Conservation (phyloP, 2,329 filamentous ascomycete species). For the Ascochyta pisi region DNA sequence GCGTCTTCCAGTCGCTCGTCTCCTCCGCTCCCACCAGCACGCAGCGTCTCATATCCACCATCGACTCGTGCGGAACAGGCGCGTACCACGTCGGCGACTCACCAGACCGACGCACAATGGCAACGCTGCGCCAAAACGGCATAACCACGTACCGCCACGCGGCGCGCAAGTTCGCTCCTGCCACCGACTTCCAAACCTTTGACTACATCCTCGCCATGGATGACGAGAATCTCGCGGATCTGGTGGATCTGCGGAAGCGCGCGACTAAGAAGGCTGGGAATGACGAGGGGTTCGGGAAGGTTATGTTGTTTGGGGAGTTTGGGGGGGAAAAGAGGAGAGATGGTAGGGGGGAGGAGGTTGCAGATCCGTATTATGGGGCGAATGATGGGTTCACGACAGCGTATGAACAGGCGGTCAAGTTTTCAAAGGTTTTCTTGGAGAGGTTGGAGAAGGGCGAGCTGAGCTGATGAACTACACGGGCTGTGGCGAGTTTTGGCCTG, state of each 20-base stretch:
- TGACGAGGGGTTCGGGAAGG: conserved; percentile 55
- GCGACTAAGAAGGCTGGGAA: conserved; percentile 54
- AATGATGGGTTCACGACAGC: conserved; percentile 80
- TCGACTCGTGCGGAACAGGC: conserved; percentile 91
- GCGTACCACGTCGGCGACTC: conserved; percentile 81
- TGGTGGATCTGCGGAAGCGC: conserved; percentile 65
- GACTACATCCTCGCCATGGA: conserved; percentile 98
- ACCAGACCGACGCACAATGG: conserved; percentile 84
- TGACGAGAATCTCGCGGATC: conserved; percentile 75
- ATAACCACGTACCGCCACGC: conserved; percentile 79
- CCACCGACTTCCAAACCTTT: conserved; percentile 80
- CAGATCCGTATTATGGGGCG: conserved; percentile 94
- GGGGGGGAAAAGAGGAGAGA: conserved; percentile 58
- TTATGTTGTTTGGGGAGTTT: conserved; percentile 87
- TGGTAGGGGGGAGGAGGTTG: conserved; percentile 70
- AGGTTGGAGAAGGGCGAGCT: conserved; percentile 57
- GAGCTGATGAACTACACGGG: conserved; percentile 18
- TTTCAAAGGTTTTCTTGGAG: conserved; percentile 77
- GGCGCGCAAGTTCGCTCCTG: conserved; percentile 72
- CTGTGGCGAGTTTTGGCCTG: background rate
- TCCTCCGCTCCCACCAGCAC: conserved; percentile 59
- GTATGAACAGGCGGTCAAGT: conserved; percentile 83
- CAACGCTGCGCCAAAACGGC: conserved; percentile 74
- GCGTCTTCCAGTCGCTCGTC: conserved; percentile 78
- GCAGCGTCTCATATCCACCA: conserved; percentile 64